phyloP scores from a whole-genome alignment of 306 rosid species.

The Cyamopsis tetragonoloba region DNA sequence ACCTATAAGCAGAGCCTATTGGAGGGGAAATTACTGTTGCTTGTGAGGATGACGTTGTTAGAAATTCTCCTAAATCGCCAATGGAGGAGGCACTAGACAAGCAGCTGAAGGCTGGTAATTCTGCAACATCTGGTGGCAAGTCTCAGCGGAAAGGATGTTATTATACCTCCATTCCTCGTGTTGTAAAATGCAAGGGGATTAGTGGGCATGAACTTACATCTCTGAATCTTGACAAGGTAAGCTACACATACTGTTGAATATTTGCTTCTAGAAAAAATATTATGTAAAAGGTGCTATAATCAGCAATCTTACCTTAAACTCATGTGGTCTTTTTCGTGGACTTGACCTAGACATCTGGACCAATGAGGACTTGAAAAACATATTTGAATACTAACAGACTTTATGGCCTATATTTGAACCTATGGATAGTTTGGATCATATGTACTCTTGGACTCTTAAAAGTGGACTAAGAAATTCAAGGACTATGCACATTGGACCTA shows the following conservation, averaged over 20 bases:
- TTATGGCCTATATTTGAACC: too few relatives aligned
- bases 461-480: too few relatives aligned
- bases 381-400: too few relatives aligned
- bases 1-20: conserved; percentile 62
- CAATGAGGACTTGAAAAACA: too few relatives aligned
- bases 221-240: conserved; percentile 88
- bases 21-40: conserved; percentile 86
- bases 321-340: too few relatives aligned
- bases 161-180: conserved; percentile 74
- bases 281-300: background rate
- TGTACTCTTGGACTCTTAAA: too few relatives aligned
- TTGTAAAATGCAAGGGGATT: conserved; percentile 66
- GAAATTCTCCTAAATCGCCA: conserved; percentile 41
- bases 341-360: too few relatives aligned
- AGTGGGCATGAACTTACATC: conserved; percentile 77
- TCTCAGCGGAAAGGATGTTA: conserved; percentile 67
- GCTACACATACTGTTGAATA: background rate
- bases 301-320: background rate
- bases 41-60: conserved; percentile 46
- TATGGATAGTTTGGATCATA: too few relatives aligned
- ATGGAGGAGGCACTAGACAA: conserved; percentile 64
- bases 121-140: conserved; percentile 43
- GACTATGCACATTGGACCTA: too few relatives aligned
- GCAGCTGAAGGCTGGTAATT: conserved; percentile 54
- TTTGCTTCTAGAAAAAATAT: background rate